Percentiles rank a stretch among this genome's conserved stretches.
phyloP scores from a whole-genome alignment of 2,329 filamentous ascomycete species.

The Paraphoma sp. region DNA sequence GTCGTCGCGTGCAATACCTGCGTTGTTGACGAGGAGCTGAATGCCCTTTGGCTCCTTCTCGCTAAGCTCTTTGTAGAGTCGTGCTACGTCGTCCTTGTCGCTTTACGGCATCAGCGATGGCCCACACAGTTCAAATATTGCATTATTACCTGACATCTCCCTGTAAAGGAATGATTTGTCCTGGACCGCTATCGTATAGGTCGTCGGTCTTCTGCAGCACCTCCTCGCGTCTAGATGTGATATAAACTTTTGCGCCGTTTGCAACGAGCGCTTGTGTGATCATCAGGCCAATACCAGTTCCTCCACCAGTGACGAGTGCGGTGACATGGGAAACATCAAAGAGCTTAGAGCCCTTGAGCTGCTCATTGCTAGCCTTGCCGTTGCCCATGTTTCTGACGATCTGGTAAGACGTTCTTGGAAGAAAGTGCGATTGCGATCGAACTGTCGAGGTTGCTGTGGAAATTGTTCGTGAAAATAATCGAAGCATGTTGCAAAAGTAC shows the following conservation, averaged over 20 bases:
- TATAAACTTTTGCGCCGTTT: conserved; percentile 63
- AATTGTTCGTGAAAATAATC: conserved; percentile 31
- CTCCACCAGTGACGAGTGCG: conserved; percentile 55
- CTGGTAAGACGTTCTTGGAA: conserved; percentile 22
- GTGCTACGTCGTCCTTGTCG: conserved; percentile 57
- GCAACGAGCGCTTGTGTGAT: conserved; percentile 68
- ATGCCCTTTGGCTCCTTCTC: conserved; percentile 60
- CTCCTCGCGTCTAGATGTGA: conserved; percentile 41
- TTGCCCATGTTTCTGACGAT: conserved; percentile 40
- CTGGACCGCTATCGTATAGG: conserved; percentile 54
- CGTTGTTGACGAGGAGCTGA: conserved; percentile 62
- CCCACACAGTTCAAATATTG: neutral
- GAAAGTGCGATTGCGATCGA: conserved; percentile 12
- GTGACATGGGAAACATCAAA: conserved; percentile 56
- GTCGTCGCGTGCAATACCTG: conserved; percentile 60
- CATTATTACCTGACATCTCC: conserved; percentile 34
- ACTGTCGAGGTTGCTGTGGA: conserved; percentile 11
- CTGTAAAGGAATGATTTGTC: conserved; percentile 53
- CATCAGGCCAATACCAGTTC: conserved; percentile 64
- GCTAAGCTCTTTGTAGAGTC: conserved; percentile 49
- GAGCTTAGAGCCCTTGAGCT: conserved; percentile 51
- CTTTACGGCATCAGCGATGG: conserved; percentile 25
- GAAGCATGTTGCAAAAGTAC: conserved; percentile 33
- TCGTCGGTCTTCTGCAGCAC: conserved; percentile 52
- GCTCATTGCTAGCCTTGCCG: conserved; percentile 46